Evolutionary conservation across 768 basidiomycete species (phyloP), one percentile per base, ranked within the genome.

Genomic region (Mycena galericulata): DNA sequence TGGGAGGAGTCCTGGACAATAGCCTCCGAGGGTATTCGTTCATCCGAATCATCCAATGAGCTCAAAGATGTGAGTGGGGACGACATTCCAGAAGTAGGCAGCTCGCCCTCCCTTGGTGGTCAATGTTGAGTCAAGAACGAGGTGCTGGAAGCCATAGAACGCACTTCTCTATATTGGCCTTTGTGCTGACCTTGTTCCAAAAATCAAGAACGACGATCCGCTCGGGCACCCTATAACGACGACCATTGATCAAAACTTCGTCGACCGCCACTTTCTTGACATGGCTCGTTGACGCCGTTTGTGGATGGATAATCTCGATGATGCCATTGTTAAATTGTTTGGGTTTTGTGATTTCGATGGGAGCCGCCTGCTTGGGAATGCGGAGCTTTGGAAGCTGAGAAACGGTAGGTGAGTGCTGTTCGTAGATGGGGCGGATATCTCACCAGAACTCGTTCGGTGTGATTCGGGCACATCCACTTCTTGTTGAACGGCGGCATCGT

Each of bases 391-490:
- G 87, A 77, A 86, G 88, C 96, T 98, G 74, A 2, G 56, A 57
- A 71, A 30, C 11, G 24, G 11, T n/a, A 45, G 53, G 43, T 68
- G 65, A 64, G 73, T 46, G 62, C 65, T 50, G 50, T 56, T 73
- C 45, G 38, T 58, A 54, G 29, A 71, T 50, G 49, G 18, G 62
- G 53, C 56, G 61, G 46, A 10, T 18, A 63, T 46, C 32, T 46
- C 76, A 97, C 97, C 67, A 94, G 78, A 59, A 91, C 86, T 65
- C 90, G 89, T 71, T 98, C 96, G n/a, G 90, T 91, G 76, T 99
- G 98, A 75, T 97, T 95, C 10, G 98, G 98, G 79, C 98, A 99
- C 96, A 97, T 98, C 97, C 97, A 99, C 78, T 97, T 98, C 84
- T 91, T 93, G 72, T 89, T 89, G 65, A 92, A 89, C 15, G 92